These are phyloP conservation scores for Acacia pycnantha DNA, from an alignment of 331 rosid genomes.

Conservation along the genomic window DNA sequence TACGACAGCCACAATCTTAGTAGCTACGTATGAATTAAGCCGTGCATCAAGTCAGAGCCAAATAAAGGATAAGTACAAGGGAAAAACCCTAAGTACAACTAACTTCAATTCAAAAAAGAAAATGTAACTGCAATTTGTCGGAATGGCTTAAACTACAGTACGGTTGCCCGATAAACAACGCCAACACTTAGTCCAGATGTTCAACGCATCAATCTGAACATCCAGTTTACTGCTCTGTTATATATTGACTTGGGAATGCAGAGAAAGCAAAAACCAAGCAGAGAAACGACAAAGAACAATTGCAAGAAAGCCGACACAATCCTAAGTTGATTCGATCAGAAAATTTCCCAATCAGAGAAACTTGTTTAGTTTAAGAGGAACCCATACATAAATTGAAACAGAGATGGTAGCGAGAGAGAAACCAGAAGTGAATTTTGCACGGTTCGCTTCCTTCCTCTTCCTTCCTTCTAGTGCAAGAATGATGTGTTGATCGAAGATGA, in stretches of 20 bases:
- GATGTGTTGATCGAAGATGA: neutral
- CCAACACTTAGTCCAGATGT: neutral
- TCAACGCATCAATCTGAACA: neutral
- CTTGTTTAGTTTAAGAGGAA: neutral
- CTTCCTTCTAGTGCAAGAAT: constrained; percentile 11
- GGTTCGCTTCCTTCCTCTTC: constrained; percentile 17
- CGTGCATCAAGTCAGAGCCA: constrained; percentile 12
- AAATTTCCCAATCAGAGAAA: constrained; percentile 18
- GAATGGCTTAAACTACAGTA: neutral
- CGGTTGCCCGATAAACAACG: neutral
- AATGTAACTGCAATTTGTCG: neutral
- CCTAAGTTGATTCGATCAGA: constrained; percentile 15
- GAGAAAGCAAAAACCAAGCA: neutral
- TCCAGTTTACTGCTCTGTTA: neutral
- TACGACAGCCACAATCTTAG: neutral
- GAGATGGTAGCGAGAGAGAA: neutral
- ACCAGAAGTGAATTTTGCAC: constrained; percentile 16
- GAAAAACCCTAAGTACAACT: neutral
- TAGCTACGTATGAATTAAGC: neutral
- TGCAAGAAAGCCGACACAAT: neutral
- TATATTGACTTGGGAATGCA: neutral
- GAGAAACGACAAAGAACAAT: neutral
- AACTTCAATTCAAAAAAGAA: neutral
- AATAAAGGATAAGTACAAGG: constrained; percentile 11
- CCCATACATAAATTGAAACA: neutral